These are phyloP conservation scores for Exophiala sideris DNA, from an alignment of 2,329 filamentous ascomycete species.

Conservation along the genomic window DNA sequence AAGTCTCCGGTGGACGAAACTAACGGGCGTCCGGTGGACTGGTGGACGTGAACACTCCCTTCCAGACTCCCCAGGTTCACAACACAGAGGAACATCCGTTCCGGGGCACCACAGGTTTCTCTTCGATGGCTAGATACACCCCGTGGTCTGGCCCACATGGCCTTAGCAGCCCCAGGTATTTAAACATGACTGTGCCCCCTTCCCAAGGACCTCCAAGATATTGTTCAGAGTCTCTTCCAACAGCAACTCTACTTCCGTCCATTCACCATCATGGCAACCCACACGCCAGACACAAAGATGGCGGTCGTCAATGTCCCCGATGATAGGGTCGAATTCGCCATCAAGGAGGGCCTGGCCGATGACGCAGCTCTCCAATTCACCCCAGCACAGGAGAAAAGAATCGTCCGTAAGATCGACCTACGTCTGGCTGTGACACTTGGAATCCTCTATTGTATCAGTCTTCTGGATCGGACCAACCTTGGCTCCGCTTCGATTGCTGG, in stretches of 20 bases:
- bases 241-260: not conserved
- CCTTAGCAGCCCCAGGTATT: too few relatives aligned
- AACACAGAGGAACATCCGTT: too few relatives aligned
- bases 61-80: too few relatives aligned
- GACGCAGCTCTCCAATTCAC: conserved; percentile 6
- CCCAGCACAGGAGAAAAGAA: conserved; percentile 57
- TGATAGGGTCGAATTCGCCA: conserved; percentile 3
- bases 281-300: not conserved
- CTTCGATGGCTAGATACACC: too few relatives aligned
- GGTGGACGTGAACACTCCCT: too few relatives aligned
- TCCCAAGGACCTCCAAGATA: too few relatives aligned
- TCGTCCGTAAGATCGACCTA: conserved; percentile 67
- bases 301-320: not conserved
- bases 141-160: too few relatives aligned
- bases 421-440: conserved; percentile 62
- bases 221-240: not conserved
- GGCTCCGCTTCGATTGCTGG: conserved; percentile 68
- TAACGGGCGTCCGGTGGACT: too few relatives aligned
- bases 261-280: not conserved
- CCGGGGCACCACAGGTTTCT: too few relatives aligned
- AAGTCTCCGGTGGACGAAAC: too few relatives aligned
- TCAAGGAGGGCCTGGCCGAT: not conserved
- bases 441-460: conserved; percentile 67
- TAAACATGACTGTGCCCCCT: too few relatives aligned
- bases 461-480: conserved; percentile 79